Percentiles rank a stretch among this genome's conserved stretches.
Evolutionary conservation across 257 asterid species (phyloP).

Genomic region (Capsicum pubescens): DNA sequence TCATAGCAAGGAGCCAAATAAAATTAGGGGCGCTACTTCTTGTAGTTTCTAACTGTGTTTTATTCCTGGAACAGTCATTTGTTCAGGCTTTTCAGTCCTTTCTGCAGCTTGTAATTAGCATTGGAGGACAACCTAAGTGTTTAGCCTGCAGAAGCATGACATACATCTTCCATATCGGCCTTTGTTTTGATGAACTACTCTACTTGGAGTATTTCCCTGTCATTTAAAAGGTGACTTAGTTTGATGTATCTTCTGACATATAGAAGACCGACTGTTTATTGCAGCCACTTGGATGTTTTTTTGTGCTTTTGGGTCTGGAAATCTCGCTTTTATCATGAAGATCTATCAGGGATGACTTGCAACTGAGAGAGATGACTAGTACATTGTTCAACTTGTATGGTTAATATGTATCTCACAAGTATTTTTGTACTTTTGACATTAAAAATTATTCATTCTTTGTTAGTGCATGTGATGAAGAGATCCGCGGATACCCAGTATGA

Average conservation of each 20-base stretch:
- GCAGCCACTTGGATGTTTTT: background rate
- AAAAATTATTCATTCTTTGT: background rate
- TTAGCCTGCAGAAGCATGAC: background rate
- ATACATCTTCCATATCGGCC: background rate
- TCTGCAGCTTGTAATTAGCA: background rate
- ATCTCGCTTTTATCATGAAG: background rate
- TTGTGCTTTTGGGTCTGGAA: constrained; percentile 18
- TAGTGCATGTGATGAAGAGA: background rate
- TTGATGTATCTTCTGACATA: background rate
- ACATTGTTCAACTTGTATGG: background rate
- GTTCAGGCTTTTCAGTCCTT: background rate
- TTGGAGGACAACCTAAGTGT: background rate
- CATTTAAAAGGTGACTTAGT: background rate
- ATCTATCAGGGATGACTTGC: background rate
- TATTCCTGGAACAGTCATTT: background rate
- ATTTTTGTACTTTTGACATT: background rate
- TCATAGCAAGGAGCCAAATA: background rate
- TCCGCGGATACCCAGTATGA: too few relatives aligned
- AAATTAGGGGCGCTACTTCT: background rate
- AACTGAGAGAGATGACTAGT: background rate
- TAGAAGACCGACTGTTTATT: background rate
- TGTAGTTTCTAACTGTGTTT: background rate
- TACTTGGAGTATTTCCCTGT: background rate
- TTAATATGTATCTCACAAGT: background rate
- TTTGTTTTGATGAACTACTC: background rate